Percentiles rank a stretch among this genome's conserved stretches.
Evolutionary conservation across 208 protist species (phyloP).

Genomic region (Leishmania martiniquensis): DNA sequence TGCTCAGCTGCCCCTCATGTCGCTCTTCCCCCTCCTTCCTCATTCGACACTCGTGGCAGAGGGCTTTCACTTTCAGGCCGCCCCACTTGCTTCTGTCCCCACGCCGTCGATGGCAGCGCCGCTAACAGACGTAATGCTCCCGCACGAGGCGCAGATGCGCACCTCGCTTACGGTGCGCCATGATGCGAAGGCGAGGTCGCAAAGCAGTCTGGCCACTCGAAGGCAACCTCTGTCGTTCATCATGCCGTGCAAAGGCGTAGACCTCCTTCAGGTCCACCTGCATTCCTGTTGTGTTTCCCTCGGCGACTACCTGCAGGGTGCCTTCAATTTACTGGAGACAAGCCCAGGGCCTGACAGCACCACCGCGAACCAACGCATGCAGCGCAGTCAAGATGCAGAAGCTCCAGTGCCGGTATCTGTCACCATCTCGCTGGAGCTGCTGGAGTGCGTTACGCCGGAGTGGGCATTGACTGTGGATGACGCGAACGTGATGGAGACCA

Average conservation of each 20-base stretch:
- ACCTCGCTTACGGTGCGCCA: slow-evolving; percentile 20
- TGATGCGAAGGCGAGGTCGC: slow-evolving; percentile 15
- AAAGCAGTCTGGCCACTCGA: slow-evolving; percentile 24
- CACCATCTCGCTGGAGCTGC: slow-evolving; percentile 24
- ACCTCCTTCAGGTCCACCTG: slow-evolving; percentile 33
- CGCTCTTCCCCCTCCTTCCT: slow-evolving; percentile 38
- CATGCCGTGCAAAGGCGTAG: slow-evolving; percentile 27
- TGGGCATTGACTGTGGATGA: slow-evolving; percentile 16
- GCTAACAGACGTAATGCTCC: slow-evolving; percentile 26
- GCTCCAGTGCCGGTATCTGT: slow-evolving; percentile 23
- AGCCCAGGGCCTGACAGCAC: not conserved
- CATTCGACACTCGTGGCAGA: slow-evolving; percentile 22
- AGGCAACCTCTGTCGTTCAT: slow-evolving; percentile 35
- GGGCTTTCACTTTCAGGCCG: slow-evolving; percentile 35
- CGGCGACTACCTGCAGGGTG: slow-evolving; percentile 43
- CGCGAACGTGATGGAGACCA: slow-evolving; percentile 17
- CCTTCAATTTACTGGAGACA: slow-evolving; percentile 27
- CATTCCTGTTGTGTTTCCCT: slow-evolving; percentile 40
- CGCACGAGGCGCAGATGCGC: slow-evolving; percentile 35
- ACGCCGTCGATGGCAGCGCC: slow-evolving; percentile 36
- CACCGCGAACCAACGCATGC: not conserved
- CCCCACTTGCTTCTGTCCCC: slow-evolving; percentile 34
- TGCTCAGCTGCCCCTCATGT: slow-evolving; percentile 30
- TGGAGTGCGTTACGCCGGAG: slow-evolving; percentile 34
- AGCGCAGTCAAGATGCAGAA: slow-evolving; percentile 2